Percentiles rank a stretch among this genome's conserved stretches.
Conservation (phyloP, 495 filamentous ascomycete genomes). For the Antarctomyces pellizariae region DNA sequence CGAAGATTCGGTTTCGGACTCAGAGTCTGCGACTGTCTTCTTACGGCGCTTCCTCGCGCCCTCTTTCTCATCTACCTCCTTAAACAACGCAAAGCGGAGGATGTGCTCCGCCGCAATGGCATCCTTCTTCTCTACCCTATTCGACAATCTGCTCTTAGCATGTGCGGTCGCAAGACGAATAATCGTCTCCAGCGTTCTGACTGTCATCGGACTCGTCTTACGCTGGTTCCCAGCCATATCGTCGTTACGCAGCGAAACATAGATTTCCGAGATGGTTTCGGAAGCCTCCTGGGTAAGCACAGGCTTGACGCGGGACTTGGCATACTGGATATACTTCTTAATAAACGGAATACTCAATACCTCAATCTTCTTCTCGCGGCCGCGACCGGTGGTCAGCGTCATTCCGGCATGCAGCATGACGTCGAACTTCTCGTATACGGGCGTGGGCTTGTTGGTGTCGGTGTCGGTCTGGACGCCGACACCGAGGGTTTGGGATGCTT, state of each 20-base stretch:
- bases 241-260: slow-evolving; percentile 84
- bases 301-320: slow-evolving; percentile 79
- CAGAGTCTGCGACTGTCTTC: slow-evolving; percentile 19
- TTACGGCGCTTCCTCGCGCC: slow-evolving; percentile 50
- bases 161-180: slow-evolving; percentile 95
- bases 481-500: slow-evolving; percentile 59
- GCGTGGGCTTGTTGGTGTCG: slow-evolving; percentile 45
- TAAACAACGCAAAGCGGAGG: slow-evolving; percentile 89
- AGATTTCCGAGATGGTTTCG: slow-evolving; percentile 79
- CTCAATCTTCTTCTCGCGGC: slow-evolving; percentile 50
- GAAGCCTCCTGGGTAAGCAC: slow-evolving; percentile 80
- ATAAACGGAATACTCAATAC: slow-evolving; percentile 97
- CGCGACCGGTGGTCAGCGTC: slow-evolving; percentile 45
- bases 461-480: slow-evolving; percentile 67
- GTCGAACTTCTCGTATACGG: slow-evolving; percentile 93
- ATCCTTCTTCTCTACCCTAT: slow-evolving; percentile 79
- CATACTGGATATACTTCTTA: slow-evolving; percentile 99
- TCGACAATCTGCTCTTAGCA: slow-evolving; percentile 79
- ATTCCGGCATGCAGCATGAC: slow-evolving; percentile 89
- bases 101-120: slow-evolving; percentile 75
- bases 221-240: slow-evolving; percentile 86
- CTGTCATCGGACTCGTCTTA: slow-evolving; percentile 84
- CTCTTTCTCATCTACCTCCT: slow-evolving; percentile 80
- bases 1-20: slow-evolving; percentile 11
- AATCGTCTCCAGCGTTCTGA: slow-evolving; percentile 89